Evolutionary conservation across 2,329 filamentous ascomycete species (phyloP).

Genomic region (Curvularia hawaiiensis): DNA sequence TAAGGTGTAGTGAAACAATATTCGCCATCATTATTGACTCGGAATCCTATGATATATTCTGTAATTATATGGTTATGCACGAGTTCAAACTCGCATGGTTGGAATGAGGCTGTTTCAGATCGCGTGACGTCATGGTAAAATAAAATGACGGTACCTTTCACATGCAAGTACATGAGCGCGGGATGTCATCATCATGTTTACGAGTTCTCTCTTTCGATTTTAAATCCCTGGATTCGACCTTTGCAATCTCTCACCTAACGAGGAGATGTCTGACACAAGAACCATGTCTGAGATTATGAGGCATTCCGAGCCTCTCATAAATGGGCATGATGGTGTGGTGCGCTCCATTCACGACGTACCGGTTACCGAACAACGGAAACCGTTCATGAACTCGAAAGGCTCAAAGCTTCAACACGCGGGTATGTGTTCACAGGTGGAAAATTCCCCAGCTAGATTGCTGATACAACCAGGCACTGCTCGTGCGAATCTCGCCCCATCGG

Average conservation of each 20-base stretch:
- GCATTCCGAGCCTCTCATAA: slow-evolving; percentile 1
- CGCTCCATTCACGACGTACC: slow-evolving; percentile 9
- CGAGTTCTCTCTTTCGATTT: neutral
- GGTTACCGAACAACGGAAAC: slow-evolving; percentile 9
- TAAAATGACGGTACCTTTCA: slow-evolving; percentile 6
- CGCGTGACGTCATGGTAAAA: slow-evolving; percentile 7
- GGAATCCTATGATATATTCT: no score
- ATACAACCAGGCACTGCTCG: neutral
- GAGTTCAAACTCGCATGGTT: neutral
- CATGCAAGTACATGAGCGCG: neutral
- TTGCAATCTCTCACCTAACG: neutral
- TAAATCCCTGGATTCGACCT: neutral
- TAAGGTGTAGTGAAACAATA: no score
- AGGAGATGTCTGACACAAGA: neutral
- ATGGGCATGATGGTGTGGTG: slow-evolving; percentile 3
- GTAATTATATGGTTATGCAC: neutral
- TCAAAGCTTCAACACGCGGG: slow-evolving; percentile 5
- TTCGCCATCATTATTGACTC: no score
- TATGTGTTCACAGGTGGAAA: neutral
- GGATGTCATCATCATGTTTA: neutral
- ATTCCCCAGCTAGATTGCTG: neutral
- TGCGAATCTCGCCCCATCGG: slow-evolving; percentile 1
- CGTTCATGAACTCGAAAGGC: neutral
- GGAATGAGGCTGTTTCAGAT: neutral
- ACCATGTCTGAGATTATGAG: slow-evolving; percentile 9